Conservation (phyloP, 1,284 basidiomycete species). For the Cryptococcus wingfieldii region DNA sequence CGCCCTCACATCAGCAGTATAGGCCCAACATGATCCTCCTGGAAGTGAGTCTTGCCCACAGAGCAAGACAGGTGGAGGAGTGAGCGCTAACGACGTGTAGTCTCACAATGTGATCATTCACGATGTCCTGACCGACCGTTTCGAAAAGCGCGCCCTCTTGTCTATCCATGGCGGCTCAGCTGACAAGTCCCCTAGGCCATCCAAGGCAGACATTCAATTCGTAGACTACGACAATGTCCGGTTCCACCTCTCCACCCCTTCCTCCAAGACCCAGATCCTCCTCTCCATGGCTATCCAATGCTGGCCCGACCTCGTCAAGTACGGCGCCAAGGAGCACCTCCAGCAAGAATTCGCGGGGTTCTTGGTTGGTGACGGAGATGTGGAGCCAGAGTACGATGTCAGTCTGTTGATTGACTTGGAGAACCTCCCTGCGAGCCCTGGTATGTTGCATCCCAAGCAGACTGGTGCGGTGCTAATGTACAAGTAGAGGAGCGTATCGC, state of each 20-base stretch:
- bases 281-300: constrained; percentile 97
- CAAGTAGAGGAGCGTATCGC: constrained; percentile 68
- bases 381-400: constrained; percentile 84
- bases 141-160: constrained; percentile 64
- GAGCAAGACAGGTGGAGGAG: neutral
- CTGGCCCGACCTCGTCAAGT: constrained; percentile 87
- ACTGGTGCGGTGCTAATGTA: neutral
- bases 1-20: too few species aligned
- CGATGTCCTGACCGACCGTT: constrained; percentile 84
- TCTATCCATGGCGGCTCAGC: neutral
- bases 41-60: constrained; percentile 53
- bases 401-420: constrained; percentile 84
- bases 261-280: constrained; percentile 69
- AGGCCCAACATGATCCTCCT: constrained; percentile 60
- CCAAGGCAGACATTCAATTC: constrained; percentile 87
- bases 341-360: constrained; percentile 77
- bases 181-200: constrained; percentile 58
- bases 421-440: constrained; percentile 68
- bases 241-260: constrained; percentile 84
- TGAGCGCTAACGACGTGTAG: constrained; percentile 49
- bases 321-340: constrained; percentile 79
- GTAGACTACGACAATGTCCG: constrained; percentile 97
- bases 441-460: constrained; percentile 54
- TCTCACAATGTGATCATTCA: constrained; percentile 89
- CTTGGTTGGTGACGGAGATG: constrained; percentile 46